phyloP scores from a whole-genome alignment of 2,329 filamentous ascomycete genomes.

The Colletotrichum noveboracense region DNA sequence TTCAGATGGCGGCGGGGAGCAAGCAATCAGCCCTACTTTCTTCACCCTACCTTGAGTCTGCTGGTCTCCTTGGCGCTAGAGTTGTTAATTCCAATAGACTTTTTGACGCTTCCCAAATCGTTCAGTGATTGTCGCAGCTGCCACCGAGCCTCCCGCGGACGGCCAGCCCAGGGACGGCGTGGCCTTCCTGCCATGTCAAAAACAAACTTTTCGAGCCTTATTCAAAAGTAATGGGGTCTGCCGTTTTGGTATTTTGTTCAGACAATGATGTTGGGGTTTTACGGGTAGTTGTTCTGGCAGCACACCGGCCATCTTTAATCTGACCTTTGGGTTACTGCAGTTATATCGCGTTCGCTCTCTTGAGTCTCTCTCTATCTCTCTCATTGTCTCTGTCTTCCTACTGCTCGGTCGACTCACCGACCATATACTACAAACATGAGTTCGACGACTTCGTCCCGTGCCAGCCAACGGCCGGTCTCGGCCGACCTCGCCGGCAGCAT shows the following conservation, averaged over 20 bases:
- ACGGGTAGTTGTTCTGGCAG: conserved; percentile 9
- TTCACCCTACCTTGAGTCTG: background rate
- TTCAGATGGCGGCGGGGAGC: conserved; percentile 4
- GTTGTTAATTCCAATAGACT: conserved; percentile 2
- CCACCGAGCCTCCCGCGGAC: background rate
- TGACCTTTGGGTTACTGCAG: background rate
- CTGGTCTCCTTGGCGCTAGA: background rate
- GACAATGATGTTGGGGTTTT: background rate
- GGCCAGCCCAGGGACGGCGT: background rate
- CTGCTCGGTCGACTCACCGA: background rate
- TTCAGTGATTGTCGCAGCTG: conserved; percentile 5
- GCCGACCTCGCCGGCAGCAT: conserved; percentile 29
- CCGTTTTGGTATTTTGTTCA: background rate
- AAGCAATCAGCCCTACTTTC: background rate
- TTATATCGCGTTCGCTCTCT: background rate
- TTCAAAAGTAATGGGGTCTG: background rate
- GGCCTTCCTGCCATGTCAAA: background rate
- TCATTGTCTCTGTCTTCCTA: background rate
- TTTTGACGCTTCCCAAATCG: background rate
- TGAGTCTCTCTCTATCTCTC: background rate
- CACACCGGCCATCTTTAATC: background rate
- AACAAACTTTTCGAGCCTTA: background rate
- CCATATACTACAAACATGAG: background rate
- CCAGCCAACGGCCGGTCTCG: background rate
- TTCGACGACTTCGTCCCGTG: background rate